phyloP scores from a whole-genome alignment of 331 rosid genomes.

The Acacia pycnantha region DNA sequence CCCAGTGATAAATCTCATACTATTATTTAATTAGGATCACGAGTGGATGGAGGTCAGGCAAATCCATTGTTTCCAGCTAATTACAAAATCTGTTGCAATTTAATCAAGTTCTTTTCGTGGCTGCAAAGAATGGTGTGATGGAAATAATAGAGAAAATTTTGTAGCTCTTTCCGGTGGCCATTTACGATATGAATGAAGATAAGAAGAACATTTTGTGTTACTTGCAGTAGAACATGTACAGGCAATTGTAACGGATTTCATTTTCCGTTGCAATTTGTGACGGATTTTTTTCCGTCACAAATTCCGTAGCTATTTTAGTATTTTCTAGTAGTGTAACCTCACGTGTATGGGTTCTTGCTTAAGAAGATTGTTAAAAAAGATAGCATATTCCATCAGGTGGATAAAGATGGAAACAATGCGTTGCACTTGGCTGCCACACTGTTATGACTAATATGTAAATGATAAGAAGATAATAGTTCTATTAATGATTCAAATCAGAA shows the following conservation, averaged over 20 bases:
- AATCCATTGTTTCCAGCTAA: conserved; percentile 26
- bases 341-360: not conserved
- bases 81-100: conserved; percentile 28
- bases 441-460: no score
- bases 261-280: no score
- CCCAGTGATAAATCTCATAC: not conserved
- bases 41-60: not conserved
- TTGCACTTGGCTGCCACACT: not conserved
- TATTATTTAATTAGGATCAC: not conserved
- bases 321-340: no score
- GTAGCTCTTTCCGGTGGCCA: conserved; percentile 14
- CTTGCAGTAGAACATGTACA: not conserved
- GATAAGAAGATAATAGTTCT: no score
- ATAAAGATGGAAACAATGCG: not conserved
- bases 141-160: conserved; percentile 16
- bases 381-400: not conserved
- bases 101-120: no score
- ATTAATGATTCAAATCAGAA: no score
- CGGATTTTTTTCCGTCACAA: no score
- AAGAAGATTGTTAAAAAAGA: not conserved
- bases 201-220: not conserved
- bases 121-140: no score
- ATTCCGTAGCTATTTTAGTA: no score
- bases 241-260: no score
- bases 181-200: conserved; percentile 41